Base-by-base conservation (phyloP, 2,329 filamentous ascomycete genomes). In the Colletotrichum australisinense region DNA sequence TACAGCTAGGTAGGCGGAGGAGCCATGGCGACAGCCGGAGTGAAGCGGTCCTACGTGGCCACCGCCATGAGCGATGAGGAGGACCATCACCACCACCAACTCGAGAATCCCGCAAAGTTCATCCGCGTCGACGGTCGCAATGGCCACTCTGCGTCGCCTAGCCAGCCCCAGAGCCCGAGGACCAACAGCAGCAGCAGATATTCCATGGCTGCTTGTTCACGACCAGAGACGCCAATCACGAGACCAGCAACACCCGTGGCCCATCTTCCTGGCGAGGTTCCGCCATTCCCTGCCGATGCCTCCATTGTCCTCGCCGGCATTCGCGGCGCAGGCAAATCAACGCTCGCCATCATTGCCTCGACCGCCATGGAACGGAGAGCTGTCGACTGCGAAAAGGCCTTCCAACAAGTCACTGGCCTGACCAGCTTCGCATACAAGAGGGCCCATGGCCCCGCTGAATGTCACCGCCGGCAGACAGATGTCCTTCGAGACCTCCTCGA, bases 281-380 rank as follows among this genome's bases (percentile, higher is more conserved):
- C 74, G 5, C 49, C 74, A 19, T 75, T 75, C 55, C 69, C 74
- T 46, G 74, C 72, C 52, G 88, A 93, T 84, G 91, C 92, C 2
- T 94, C 93, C 1, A 90, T 95, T 68, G 88, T 95, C 7, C 85
- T 95, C 22, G 88, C 93, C 26, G 93, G 93, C 2, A 91, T 94
- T 69, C 90, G 92, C 16, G 93, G 93, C 12, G 90, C 92, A 5
- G 93, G 93, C 19, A 95, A 95, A 81, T 93, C 93, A 1, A 94
- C 92, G 1, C 84, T 95, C 12, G 93, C 92, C 16, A 89, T 95
- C 60, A 94, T 95, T 74, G 92, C 93, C 6, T 93, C 93, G 0
- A 91, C 91, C 8, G 92, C 92, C 62, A 91, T 93, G 80, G 89
- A 90, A 66, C 87, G 92, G 53, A 90, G 90, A 66, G 86, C 95